These are phyloP conservation scores for Boletus sensibilis DNA, from an alignment of 768 basidiomycete species.

Conservation along the genomic window DNA sequence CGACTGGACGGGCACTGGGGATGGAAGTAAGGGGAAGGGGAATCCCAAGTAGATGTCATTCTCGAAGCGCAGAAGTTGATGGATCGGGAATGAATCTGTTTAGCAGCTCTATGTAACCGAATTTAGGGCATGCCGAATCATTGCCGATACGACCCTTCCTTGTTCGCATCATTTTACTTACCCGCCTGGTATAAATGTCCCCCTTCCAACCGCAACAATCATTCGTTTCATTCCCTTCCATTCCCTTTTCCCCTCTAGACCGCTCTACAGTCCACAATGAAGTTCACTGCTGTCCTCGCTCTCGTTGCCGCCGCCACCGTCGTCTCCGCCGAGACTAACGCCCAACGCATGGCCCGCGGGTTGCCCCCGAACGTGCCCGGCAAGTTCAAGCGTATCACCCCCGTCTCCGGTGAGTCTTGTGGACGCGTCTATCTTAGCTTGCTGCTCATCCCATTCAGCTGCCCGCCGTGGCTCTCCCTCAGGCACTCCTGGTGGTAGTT, in stretches of 20 bases:
- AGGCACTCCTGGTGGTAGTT: slow-evolving; percentile 25
- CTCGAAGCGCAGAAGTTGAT: background rate
- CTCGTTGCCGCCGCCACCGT: slow-evolving; percentile 38
- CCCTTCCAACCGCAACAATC: background rate
- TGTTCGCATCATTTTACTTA: background rate
- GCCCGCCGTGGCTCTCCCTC: slow-evolving; percentile 41
- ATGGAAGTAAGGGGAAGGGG: background rate
- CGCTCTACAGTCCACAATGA: slow-evolving; percentile 21
- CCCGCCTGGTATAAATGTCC: slow-evolving; percentile 11
- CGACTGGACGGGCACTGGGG: background rate
- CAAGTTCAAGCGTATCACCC: slow-evolving; percentile 33
- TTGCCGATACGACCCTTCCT: slow-evolving; percentile 19
- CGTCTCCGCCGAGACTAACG: slow-evolving; percentile 53
- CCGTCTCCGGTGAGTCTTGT: slow-evolving; percentile 32
- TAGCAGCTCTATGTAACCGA: background rate
- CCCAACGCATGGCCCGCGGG: slow-evolving; percentile 52
- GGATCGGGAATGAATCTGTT: slow-evolving; percentile 5
- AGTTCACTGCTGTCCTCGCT: slow-evolving; percentile 33
- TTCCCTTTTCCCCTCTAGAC: background rate
- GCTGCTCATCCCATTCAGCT: slow-evolving; percentile 22
- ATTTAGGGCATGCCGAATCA: slow-evolving; percentile 4
- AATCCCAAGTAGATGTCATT: background rate
- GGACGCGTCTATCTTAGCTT: background rate
- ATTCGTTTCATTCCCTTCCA: background rate
- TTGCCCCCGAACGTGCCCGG: slow-evolving; percentile 48